A percentile compares a stretch with the other conserved stretches of the same genome.
These are phyloP conservation scores for Tolypocladium nubicola DNA, from an alignment of 2,329 filamentous ascomycete genomes.

Conservation along the genomic window DNA sequence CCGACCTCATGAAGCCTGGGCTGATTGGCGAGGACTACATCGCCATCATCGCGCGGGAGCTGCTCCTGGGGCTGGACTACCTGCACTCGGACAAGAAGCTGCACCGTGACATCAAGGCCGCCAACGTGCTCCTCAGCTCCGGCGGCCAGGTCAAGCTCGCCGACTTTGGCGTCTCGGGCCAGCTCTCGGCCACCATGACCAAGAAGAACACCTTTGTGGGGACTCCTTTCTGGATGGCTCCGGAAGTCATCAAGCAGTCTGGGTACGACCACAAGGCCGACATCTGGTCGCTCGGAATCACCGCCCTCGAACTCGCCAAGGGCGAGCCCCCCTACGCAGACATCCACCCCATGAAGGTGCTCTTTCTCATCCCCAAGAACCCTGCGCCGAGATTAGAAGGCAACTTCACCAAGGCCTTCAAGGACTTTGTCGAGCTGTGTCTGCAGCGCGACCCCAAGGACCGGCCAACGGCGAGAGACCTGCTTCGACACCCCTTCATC, in stretches of 20 bases:
- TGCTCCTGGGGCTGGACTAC: constrained; percentile 85
- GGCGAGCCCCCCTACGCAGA: constrained; percentile 92
- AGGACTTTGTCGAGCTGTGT: constrained; percentile 76
- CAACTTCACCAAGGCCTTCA: constrained; percentile 72
- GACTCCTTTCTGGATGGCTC: constrained; percentile 99
- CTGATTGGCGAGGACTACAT: constrained; percentile 91
- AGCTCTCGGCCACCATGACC: constrained; percentile 95
- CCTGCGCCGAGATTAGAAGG: constrained; percentile 72
- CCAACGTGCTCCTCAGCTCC: constrained; percentile 80
- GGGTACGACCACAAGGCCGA: constrained; percentile 97
- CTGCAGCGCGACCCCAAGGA: constrained; percentile 83
- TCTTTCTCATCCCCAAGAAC: constrained; percentile 95
- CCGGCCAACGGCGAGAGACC: constrained; percentile 73
- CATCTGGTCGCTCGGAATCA: constrained; percentile 95
- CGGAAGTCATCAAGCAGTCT: constrained; percentile 96
- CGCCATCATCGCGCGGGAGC: constrained; percentile 83
- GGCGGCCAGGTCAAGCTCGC: constrained; percentile 95
- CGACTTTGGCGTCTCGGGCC: constrained; percentile 94
- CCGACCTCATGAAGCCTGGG: constrained; percentile 90
- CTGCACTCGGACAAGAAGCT: constrained; percentile 92
- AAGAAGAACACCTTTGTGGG: constrained; percentile 99
- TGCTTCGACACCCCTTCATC: constrained; percentile 85
- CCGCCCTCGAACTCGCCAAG: constrained; percentile 80
- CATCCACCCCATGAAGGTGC: constrained; percentile 96
- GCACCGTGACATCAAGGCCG: constrained; percentile 93